These are phyloP conservation scores for Stephania yunnanensis DNA, from an alignment of 164 flowering plant species.

Conservation along the genomic window DNA sequence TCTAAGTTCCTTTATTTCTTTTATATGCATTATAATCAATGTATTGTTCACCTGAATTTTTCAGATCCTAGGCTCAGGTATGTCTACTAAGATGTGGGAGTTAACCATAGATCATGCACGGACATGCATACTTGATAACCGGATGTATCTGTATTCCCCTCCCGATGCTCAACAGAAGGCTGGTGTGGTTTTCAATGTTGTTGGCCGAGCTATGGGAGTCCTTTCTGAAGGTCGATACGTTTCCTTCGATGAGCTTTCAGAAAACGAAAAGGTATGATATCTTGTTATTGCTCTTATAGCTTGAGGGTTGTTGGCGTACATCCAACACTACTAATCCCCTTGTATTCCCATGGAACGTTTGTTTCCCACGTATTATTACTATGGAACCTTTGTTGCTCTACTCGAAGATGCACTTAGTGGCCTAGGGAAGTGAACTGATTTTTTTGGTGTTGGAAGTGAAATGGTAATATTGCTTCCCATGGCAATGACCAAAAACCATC, in stretches of 20 bases:
- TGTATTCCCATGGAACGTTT: too few relatives aligned
- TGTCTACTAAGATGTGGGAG: conserved; percentile 82
- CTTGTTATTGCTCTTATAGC: neutral
- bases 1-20: neutral
- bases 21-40: neutral
- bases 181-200: conserved; percentile 61
- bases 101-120: conserved; percentile 62
- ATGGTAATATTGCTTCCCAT: too few relatives aligned
- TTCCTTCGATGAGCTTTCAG: conserved; percentile 46
- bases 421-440: too few relatives aligned
- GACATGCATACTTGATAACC: conserved; percentile 54
- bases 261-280: conserved; percentile 49
- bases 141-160: conserved; percentile 38
- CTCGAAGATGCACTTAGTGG: too few relatives aligned
- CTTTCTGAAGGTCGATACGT: conserved; percentile 37
- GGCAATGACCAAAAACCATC: too few relatives aligned
- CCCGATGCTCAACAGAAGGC: conserved; percentile 29
- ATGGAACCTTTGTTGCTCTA: too few relatives aligned
- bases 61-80: conserved; percentile 72
- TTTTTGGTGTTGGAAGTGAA: too few relatives aligned
- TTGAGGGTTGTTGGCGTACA: neutral
- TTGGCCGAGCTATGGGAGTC: conserved; percentile 58
- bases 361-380: too few relatives aligned
- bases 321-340: too few relatives aligned
- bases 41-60: conserved; percentile 7